Percentiles rank a stretch among this genome's conserved stretches.
phyloP scores from a whole-genome alignment of 306 rosid species.

The Mimosa bimucronata region DNA sequence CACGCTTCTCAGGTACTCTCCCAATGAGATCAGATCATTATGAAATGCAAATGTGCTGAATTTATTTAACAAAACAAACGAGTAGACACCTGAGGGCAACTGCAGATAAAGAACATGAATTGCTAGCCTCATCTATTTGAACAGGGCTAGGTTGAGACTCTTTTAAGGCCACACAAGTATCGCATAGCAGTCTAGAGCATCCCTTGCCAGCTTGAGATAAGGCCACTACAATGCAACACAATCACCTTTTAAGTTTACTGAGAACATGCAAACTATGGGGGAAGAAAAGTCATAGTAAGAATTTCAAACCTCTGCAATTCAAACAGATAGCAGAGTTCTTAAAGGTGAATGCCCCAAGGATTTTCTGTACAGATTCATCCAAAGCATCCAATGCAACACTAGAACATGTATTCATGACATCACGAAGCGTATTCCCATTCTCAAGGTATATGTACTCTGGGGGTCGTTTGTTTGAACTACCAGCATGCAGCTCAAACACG shows the following conservation, averaged over 20 bases:
- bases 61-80: slow-evolving; percentile 3
- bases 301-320: slow-evolving; percentile 74
- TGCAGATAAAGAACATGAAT: slow-evolving; percentile 30
- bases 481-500: slow-evolving; percentile 87
- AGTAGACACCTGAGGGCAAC: slow-evolving; percentile 37
- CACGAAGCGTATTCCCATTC: slow-evolving; percentile 74
- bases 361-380: slow-evolving; percentile 63
- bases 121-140: slow-evolving; percentile 28
- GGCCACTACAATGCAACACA: slow-evolving; percentile 42
- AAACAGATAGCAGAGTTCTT: slow-evolving; percentile 67
- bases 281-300: slow-evolving; percentile 20
- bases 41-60: neutral
- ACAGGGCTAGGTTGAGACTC: slow-evolving; percentile 41
- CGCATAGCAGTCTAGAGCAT: slow-evolving; percentile 61
- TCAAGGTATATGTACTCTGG: slow-evolving; percentile 78
- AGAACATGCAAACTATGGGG: slow-evolving; percentile 18
- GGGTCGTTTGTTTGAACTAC: slow-evolving; percentile 84
- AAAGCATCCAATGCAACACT: slow-evolving; percentile 44
- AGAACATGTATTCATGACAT: slow-evolving; percentile 67
- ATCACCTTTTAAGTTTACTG: neutral
- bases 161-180: slow-evolving; percentile 55
- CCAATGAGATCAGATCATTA: neutral
- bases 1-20: slow-evolving; percentile 13
- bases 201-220: slow-evolving; percentile 40
- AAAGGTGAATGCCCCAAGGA: slow-evolving; percentile 56